phyloP scores from a whole-genome alignment of 2,329 filamentous ascomycete species.

The Coniella vitis region DNA sequence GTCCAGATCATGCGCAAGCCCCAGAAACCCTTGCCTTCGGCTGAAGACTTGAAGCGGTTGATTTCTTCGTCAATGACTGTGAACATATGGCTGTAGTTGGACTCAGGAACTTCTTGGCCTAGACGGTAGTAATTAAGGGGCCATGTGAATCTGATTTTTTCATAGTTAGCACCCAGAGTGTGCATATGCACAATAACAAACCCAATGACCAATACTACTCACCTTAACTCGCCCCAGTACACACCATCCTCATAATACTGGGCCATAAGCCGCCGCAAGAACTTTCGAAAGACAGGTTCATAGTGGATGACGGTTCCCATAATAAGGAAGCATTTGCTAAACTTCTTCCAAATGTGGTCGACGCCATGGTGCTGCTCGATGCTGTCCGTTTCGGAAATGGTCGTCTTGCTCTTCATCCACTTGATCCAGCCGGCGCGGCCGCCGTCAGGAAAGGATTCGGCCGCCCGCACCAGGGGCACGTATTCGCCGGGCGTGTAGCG shows the following conservation, averaged over 20 bases:
- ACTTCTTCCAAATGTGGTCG: constrained; percentile 80
- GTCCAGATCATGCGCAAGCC: constrained; percentile 84
- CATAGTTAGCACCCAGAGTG: neutral
- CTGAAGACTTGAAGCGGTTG: constrained; percentile 62
- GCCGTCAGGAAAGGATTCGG: constrained; percentile 66
- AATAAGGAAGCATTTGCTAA: constrained; percentile 66
- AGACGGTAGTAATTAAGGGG: constrained; percentile 60
- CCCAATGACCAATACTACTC: too few species aligned
- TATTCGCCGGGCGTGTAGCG: constrained; percentile 54
- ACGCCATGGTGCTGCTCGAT: constrained; percentile 76
- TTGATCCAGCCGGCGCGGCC: constrained; percentile 65
- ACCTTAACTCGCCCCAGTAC: constrained; percentile 72
- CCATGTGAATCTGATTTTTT: constrained; percentile 62
- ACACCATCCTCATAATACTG: constrained; percentile 75
- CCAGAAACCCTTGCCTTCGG: constrained; percentile 73
- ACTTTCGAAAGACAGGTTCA: constrained; percentile 79
- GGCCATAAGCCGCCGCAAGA: constrained; percentile 63
- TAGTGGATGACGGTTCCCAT: constrained; percentile 74
- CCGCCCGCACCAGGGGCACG: constrained; percentile 55
- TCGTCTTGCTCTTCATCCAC: constrained; percentile 70
- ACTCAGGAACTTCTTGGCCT: constrained; percentile 57
- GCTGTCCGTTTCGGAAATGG: constrained; percentile 65
- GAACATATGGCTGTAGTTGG: constrained; percentile 64
- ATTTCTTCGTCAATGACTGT: constrained; percentile 71
- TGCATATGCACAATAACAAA: too few species aligned